phyloP scores from a whole-genome alignment of 441 rosid species.

The Daphne laureola region DNA sequence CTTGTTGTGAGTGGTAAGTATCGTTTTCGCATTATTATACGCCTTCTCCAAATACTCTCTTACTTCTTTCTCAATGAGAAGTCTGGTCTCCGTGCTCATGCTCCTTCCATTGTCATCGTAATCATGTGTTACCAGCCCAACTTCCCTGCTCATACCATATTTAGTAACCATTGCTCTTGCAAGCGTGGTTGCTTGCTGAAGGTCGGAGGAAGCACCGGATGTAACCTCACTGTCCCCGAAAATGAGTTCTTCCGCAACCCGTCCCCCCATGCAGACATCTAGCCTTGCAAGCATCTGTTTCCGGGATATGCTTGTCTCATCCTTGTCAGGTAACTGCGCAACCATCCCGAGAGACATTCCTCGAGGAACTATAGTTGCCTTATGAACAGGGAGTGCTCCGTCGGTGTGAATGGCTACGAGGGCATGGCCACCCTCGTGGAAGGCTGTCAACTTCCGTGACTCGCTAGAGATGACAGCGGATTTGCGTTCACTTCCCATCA shows the following conservation, averaged over 20 bases:
- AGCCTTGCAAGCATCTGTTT: conserved; percentile 97
- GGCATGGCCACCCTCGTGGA: conserved; percentile 97
- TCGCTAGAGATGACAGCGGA: conserved; percentile 86
- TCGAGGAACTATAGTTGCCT: conserved; percentile 92
- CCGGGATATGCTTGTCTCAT: conserved; percentile 53
- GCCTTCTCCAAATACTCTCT: conserved; percentile 61
- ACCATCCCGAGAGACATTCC: conserved; percentile 96
- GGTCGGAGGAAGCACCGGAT: conserved; percentile 78
- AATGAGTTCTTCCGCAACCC: conserved; percentile 91
- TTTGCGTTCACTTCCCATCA: conserved; percentile 97
- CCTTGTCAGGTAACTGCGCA: conserved; percentile 77
- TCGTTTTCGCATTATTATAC: conserved; percentile 73
- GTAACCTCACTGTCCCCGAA: conserved; percentile 92
- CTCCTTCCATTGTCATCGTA: conserved; percentile 84
- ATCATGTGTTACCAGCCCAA: conserved; percentile 69
- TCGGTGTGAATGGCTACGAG: conserved; percentile 86
- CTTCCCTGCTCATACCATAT: conserved; percentile 90
- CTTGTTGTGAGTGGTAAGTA: conserved; percentile 62
- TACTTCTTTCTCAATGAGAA: conserved; percentile 85
- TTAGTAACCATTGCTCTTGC: conserved; percentile 90
- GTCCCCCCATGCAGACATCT: conserved; percentile 88
- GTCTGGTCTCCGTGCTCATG: conserved; percentile 93
- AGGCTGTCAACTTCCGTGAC: conserved; percentile 70
- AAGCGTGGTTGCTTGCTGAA: conserved; percentile 65
- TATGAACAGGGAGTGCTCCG: conserved; percentile 92